Evolutionary conservation across 352 stramenopile genomes (phyloP).

Genomic region (Albugo laibachii): DNA sequence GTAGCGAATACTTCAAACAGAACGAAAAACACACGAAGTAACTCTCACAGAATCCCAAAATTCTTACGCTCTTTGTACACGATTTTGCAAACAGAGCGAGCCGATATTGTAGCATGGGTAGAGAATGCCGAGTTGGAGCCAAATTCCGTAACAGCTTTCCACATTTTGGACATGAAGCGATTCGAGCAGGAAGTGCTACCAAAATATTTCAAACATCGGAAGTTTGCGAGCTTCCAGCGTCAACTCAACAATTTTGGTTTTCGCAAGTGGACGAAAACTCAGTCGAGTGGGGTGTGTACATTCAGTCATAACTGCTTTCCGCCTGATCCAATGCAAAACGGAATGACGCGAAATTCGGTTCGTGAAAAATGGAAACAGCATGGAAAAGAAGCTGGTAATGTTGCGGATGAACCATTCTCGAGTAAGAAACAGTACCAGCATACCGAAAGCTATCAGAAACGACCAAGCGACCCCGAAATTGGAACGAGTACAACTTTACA

Average conservation of each 20-base stretch:
- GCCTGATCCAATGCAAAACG: slow-evolving; percentile 21
- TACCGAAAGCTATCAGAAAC: too few species aligned
- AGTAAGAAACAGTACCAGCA: too few species aligned
- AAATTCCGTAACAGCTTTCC: slow-evolving; percentile 44
- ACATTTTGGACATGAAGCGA: slow-evolving; percentile 48
- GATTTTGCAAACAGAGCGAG: slow-evolving; percentile 61
- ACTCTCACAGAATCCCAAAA: slow-evolving; percentile 24
- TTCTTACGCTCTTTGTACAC: slow-evolving; percentile 64
- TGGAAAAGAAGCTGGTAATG: slow-evolving; percentile 15
- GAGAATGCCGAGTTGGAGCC: slow-evolving; percentile 34
- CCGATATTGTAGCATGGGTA: slow-evolving; percentile 41
- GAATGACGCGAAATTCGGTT: slow-evolving; percentile 20
- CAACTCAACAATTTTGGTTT: slow-evolving; percentile 90
- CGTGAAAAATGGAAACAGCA: slow-evolving; percentile 57
- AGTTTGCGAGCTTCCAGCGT: slow-evolving; percentile 83
- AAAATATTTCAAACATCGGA: slow-evolving; percentile 87
- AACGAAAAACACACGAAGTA: too few species aligned
- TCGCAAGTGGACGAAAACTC: slow-evolving; percentile 62
- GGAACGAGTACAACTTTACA: too few species aligned
- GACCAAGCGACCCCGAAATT: too few species aligned
- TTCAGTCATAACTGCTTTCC: slow-evolving; percentile 74
- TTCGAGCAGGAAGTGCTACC: slow-evolving; percentile 80
- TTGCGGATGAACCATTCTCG: too few species aligned
- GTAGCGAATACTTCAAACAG: too few species aligned
- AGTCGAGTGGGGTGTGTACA: slow-evolving; percentile 50